Base-by-base conservation (phyloP, 768 basidiomycete genomes). In the Suillus placidus region DNA sequence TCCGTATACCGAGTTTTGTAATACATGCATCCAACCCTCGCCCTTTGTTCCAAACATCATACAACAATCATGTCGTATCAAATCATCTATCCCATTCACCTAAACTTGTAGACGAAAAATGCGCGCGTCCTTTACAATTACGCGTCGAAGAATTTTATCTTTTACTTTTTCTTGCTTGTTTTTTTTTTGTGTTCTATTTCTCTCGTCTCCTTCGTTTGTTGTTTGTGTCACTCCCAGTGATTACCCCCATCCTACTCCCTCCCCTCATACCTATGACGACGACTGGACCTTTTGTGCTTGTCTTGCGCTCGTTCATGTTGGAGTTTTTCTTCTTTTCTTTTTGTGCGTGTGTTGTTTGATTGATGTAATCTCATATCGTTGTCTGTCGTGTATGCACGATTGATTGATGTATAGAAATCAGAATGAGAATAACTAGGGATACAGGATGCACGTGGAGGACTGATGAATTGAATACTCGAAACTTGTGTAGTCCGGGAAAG, bases 341-440 rank as follows among this genome's bases (percentile, higher is more conserved):
- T 43, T 43, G 42, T 43, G n/a, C 12, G 45, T 6, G 23, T 64
- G 42, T 61, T 35, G 34, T 47, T 43, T 62, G 40, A 35, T 61
- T 62, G 64, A 64, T 64, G 43, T 60, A 61, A 64, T 51, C 45
- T 55, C 37, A 60, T 61, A 16, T 62, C 55, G 10, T 62, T 62
- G 63, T 57, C 23, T 37, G 37, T 42, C 37, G 62, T 32, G 13
- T 30, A 52, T 62, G 47, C 26, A 34, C 30, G 51, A 63, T 37
- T 38, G 32, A 38, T 51, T 64, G 66, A 30, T 60, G 45, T 67
- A 35, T 56, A 58, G 30, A 54, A 52, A 45, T 62, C 63, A 42
- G 18, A 30, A 43, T 51, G 52, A 18, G 16, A 61, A 34, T 52
- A 51, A 35, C 34, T 67, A 60, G 34, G 37, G 40, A 54, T 67